Conservation (phyloP, 2,329 filamentous ascomycete species). For the Stagonosporopsis vannaccii region DNA sequence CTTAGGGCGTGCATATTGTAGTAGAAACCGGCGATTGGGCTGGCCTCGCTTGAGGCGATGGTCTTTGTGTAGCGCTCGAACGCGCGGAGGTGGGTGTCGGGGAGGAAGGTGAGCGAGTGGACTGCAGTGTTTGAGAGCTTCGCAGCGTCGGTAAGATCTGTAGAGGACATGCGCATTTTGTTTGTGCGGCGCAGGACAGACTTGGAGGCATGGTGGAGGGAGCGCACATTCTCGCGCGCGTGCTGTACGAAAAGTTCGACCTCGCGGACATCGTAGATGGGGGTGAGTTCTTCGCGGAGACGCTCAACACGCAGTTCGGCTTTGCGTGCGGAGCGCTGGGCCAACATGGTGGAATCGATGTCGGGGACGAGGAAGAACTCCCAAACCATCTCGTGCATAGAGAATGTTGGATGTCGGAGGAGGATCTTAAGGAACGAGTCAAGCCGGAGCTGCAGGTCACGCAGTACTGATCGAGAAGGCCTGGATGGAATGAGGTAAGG, state of each 20-base stretch:
- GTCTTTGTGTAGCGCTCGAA: constrained; percentile 75
- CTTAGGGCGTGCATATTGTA: constrained; percentile 80
- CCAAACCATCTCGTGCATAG: constrained; percentile 97
- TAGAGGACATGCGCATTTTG: constrained; percentile 68
- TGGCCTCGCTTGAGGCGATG: constrained; percentile 72
- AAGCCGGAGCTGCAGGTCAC: constrained; percentile 84
- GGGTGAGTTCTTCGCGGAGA: constrained; percentile 86
- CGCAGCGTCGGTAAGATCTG: constrained; percentile 74
- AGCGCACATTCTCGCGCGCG: constrained; percentile 86
- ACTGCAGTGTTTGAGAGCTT: constrained; percentile 60
- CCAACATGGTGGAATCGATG: constrained; percentile 87
- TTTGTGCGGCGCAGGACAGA: constrained; percentile 83
- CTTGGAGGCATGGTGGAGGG: constrained; percentile 82
- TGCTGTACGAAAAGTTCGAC: constrained; percentile 93
- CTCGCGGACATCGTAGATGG: constrained; percentile 79
- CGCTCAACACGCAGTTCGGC: constrained; percentile 82
- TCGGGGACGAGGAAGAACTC: constrained; percentile 98
- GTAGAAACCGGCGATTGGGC: constrained; percentile 76
- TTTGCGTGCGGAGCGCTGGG: constrained; percentile 85
- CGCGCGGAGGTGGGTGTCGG: constrained; percentile 70
- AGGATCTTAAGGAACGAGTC: constrained; percentile 90
- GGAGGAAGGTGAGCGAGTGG: constrained; percentile 70
- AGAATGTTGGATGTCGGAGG: constrained; percentile 87
- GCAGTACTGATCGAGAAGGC: constrained; percentile 83
- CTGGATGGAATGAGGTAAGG: constrained; percentile 94